Evolutionary conservation across 1,139 yeast species (phyloP).

Genomic region (Debaryomyces sp.): DNA sequence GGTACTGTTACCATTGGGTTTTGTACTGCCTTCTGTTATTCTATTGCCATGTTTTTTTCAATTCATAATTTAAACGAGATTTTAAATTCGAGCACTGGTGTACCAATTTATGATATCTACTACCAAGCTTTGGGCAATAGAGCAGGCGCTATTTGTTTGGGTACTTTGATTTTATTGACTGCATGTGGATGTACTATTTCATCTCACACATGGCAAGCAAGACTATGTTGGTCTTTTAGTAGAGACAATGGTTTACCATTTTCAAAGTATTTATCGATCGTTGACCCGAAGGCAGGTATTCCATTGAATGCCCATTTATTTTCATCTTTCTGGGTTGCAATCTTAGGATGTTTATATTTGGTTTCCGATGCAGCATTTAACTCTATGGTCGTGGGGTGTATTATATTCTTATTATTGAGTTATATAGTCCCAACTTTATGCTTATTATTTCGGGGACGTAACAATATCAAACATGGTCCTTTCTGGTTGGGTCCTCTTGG

Average conservation of each 20-base stretch:
- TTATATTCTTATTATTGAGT: conserved; percentile 45
- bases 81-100: conserved; percentile 33
- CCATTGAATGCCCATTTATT: conserved; percentile 50
- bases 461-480: conserved; percentile 67
- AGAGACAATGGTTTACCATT: conserved; percentile 61
- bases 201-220: conserved; percentile 53
- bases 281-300: conserved; percentile 46
- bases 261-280: conserved; percentile 42
- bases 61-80: conserved; percentile 36
- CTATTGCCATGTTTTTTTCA: conserved; percentile 47
- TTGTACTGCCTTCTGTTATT: conserved; percentile 40
- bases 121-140: conserved; percentile 38
- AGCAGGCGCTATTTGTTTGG: conserved; percentile 43
- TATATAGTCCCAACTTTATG: conserved; percentile 50
- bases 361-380: conserved; percentile 48
- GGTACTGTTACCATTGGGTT: conserved; percentile 48
- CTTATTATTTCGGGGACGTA: conserved; percentile 58
- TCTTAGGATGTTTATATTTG: conserved; percentile 45
- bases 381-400: conserved; percentile 50
- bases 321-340: conserved; percentile 40
- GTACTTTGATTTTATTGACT: conserved; percentile 37
- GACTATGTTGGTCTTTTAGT: conserved; percentile 80
- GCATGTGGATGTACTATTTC: conserved; percentile 46
- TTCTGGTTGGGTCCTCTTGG: conserved; percentile 64
- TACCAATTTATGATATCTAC: conserved; percentile 45